phyloP scores from a whole-genome alignment of 768 basidiomycete species.

The Omphalotus guepiniiformis region DNA sequence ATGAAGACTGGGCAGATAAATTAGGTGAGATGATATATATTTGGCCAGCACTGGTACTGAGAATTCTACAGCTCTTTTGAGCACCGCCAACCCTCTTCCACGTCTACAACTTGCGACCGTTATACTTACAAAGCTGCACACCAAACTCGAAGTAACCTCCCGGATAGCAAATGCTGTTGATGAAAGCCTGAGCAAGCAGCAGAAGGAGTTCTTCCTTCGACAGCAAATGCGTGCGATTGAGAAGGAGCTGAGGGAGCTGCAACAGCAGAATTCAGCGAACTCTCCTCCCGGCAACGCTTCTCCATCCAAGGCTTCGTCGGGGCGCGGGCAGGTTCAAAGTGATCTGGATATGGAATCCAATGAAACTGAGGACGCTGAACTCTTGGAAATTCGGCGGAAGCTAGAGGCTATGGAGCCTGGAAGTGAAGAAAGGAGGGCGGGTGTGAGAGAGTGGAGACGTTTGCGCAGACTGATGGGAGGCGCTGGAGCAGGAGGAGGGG shows the following conservation, averaged over 20 bases:
- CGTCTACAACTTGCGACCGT: slow-evolving; percentile 65
- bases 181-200: slow-evolving; percentile 82
- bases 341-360: slow-evolving; percentile 66
- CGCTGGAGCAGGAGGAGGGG: slow-evolving; percentile 5
- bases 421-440: slow-evolving; percentile 79
- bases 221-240: slow-evolving; percentile 82
- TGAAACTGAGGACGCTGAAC: slow-evolving; percentile 75
- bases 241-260: slow-evolving; percentile 61
- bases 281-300: slow-evolving; percentile 9
- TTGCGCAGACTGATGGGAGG: slow-evolving; percentile 47
- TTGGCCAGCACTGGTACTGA: slow-evolving; percentile 6
- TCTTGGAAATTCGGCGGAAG: slow-evolving; percentile 64
- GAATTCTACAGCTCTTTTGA: slow-evolving; percentile 48
- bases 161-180: slow-evolving; percentile 80
- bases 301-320: slow-evolving; percentile 16
- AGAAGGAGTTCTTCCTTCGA: slow-evolving; percentile 82
- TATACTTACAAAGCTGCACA: slow-evolving; percentile 69
- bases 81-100: slow-evolving; percentile 53
- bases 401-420: slow-evolving; percentile 72
- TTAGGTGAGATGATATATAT: slow-evolving; percentile 45
- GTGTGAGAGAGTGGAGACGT: slow-evolving; percentile 77
- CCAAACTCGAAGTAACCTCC: slow-evolving; percentile 76
- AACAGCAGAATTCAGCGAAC: slow-evolving; percentile 21
- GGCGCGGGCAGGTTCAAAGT: slow-evolving; percentile 21
- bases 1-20: slow-evolving; percentile 66